Percentiles rank a stretch among this genome's conserved stretches.
Evolutionary conservation across 495 filamentous ascomycete species (phyloP).

Genomic region (Talaromyces trachyspermus): DNA sequence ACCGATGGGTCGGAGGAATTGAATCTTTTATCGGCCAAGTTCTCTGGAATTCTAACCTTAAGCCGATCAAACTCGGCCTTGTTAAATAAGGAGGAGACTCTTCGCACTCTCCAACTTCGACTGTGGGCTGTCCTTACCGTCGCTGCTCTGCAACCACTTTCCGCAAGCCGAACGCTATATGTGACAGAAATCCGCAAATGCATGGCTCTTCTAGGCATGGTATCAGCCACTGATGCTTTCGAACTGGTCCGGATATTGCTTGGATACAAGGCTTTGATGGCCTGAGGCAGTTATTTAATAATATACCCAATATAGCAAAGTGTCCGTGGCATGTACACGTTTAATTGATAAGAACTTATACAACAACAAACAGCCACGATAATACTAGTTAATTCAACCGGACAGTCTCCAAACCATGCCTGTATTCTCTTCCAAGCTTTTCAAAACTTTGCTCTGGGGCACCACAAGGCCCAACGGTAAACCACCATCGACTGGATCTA

Average conservation of each 20-base stretch:
- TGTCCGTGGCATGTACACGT: too few relatives aligned
- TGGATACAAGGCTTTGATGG: constrained; percentile 3
- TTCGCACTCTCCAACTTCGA: neutral
- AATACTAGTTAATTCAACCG: constrained; percentile 3
- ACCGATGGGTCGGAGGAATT: too few relatives aligned
- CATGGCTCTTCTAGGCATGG: neutral
- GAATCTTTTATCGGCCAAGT: neutral
- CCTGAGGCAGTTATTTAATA: too few relatives aligned
- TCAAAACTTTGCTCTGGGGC: constrained; percentile 7
- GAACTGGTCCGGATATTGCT: neutral
- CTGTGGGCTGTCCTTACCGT: neutral
- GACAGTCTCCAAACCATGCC: constrained; percentile 5
- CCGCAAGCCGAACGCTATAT: neutral
- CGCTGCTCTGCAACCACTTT: constrained; percentile 1
- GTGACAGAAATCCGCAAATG: neutral
- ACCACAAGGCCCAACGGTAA: constrained; percentile 8
- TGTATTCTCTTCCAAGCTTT: constrained; percentile 3
- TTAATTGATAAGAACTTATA: too few relatives aligned
- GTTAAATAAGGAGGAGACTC: too few relatives aligned
- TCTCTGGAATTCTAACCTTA: neutral
- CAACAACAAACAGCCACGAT: too few relatives aligned
- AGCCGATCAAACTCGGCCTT: too few relatives aligned
- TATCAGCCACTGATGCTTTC: neutral
- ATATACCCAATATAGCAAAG: too few relatives aligned
- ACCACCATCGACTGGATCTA: too few relatives aligned